A percentile compares a stretch with the other conserved stretches of the same genome.
phyloP scores from a whole-genome alignment of 208 protist species.

The Acanthamoeba lenticulata region DNA sequence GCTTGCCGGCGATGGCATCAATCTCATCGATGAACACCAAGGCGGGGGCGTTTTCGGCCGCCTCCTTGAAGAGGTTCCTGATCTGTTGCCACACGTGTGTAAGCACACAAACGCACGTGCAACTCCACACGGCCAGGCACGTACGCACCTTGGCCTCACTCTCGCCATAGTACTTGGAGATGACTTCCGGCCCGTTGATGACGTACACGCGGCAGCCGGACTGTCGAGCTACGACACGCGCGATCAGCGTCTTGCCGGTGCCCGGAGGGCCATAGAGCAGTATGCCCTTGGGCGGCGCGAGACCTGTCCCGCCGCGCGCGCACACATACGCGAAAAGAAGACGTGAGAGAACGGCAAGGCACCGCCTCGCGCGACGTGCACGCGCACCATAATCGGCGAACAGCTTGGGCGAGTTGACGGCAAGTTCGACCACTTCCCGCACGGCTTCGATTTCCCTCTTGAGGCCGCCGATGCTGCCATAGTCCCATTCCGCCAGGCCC shows the following conservation, averaged over 20 bases:
- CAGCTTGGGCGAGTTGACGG: constrained; percentile 82
- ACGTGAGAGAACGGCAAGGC: not conserved
- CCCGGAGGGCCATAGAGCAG: constrained; percentile 85
- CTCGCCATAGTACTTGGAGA: constrained; percentile 79
- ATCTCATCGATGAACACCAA: constrained; percentile 71
- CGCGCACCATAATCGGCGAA: constrained; percentile 81
- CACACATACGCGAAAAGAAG: not conserved
- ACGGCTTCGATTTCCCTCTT: constrained; percentile 25
- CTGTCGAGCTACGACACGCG: constrained; percentile 82
- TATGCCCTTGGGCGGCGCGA: constrained; percentile 83
- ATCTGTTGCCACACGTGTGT: constrained; percentile 85
- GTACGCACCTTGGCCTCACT: constrained; percentile 71
- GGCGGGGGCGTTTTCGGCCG: constrained; percentile 74
- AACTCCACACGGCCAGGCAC: not conserved
- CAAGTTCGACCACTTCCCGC: constrained; percentile 52
- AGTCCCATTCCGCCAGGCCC: not conserved
- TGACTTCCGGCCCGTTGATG: constrained; percentile 80
- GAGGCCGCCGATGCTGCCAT: constrained; percentile 49
- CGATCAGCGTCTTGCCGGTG: constrained; percentile 87
- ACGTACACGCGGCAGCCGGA: constrained; percentile 68
- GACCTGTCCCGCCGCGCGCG: not conserved
- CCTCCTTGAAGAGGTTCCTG: constrained; percentile 89
- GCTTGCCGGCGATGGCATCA: constrained; percentile 46
- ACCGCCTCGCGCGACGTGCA: not conserved
- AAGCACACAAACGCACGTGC: not conserved